Percentiles rank a stretch among this genome's conserved stretches.
These are phyloP conservation scores for Exophiala sp. DNA, from an alignment of 2,329 filamentous ascomycete genomes.

Conservation along the genomic window DNA sequence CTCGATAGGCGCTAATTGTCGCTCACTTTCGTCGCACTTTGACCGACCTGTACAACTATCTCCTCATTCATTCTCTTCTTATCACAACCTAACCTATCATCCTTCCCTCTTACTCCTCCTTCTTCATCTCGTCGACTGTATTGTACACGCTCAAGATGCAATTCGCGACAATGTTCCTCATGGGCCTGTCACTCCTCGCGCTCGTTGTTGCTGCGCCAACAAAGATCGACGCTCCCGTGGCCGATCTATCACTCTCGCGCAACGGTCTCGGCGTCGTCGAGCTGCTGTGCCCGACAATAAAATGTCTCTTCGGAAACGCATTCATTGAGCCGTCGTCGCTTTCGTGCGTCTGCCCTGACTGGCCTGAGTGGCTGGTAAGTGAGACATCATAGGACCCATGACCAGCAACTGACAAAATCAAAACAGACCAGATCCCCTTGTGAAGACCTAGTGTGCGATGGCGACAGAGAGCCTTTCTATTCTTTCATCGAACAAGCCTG, in stretches of 20 bases:
- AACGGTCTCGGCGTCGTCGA: conserved; percentile 1
- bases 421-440: conserved; percentile 15
- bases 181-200: conserved; percentile 2
- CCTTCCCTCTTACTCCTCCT: background rate
- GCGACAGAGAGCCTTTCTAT: conserved; percentile 13
- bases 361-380: conserved; percentile 8
- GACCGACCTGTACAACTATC: background rate
- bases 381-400: background rate
- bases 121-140: background rate
- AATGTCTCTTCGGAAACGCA: conserved; percentile 15
- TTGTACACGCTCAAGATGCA: background rate
- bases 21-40: background rate
- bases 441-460: conserved; percentile 2
- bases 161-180: conserved; percentile 2
- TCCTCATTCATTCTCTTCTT: background rate
- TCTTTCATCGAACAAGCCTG: conserved; percentile 14
- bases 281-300: conserved; percentile 10
- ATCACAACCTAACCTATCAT: background rate
- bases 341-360: conserved; percentile 13
- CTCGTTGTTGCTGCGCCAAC: conserved; percentile 12
- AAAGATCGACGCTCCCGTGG: conserved; percentile 2
- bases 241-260: background rate
- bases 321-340: conserved; percentile 5
- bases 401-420: background rate
- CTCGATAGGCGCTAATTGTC: background rate